Evolutionary conservation across 805 yeast genomes (phyloP).

Genomic region (Candida endomychidarum): DNA sequence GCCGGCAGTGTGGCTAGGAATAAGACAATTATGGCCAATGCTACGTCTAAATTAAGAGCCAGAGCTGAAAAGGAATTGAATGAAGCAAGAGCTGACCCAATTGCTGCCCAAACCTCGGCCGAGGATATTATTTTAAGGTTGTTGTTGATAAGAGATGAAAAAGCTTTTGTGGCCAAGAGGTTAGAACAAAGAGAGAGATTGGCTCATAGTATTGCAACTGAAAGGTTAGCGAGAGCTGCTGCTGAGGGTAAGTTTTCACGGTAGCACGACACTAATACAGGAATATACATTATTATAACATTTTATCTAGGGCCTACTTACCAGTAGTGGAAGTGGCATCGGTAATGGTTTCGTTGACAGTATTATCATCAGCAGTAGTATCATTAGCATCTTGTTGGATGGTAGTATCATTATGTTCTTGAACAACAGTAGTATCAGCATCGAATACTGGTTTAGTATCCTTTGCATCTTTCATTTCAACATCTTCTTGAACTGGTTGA

Average conservation of each 20-base stretch:
- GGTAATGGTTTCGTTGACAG: constrained; percentile 22
- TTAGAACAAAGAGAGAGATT: constrained; percentile 61
- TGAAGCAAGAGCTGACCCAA: constrained; percentile 41
- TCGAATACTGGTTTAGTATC: constrained; percentile 22
- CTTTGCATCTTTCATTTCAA: constrained; percentile 13
- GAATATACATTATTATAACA: constrained; percentile 12
- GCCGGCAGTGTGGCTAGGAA: constrained; percentile 56
- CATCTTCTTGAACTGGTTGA: constrained; percentile 16
- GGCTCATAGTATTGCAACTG: constrained; percentile 55
- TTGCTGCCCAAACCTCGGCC: constrained; percentile 40
- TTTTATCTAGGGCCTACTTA: not conserved
- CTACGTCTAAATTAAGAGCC: constrained; percentile 57
- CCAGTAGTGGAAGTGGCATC: constrained; percentile 4
- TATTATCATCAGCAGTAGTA: constrained; percentile 44
- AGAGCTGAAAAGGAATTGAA: constrained; percentile 46
- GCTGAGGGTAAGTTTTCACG: constrained; percentile 36
- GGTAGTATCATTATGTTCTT: constrained; percentile 48
- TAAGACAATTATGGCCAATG: constrained; percentile 70
- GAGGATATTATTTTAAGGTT: constrained; percentile 76
- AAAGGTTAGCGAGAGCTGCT: constrained; percentile 48
- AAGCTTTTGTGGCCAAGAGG: constrained; percentile 56
- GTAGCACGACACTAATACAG: too few species aligned
- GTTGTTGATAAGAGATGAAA: constrained; percentile 63
- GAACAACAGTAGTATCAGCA: constrained; percentile 50
- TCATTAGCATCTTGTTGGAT: constrained; percentile 49